Evolutionary conservation across 345 rosid genomes (phyloP), one percentile per base, ranked within the genome.

Genomic region (Murraya paniculata): DNA sequence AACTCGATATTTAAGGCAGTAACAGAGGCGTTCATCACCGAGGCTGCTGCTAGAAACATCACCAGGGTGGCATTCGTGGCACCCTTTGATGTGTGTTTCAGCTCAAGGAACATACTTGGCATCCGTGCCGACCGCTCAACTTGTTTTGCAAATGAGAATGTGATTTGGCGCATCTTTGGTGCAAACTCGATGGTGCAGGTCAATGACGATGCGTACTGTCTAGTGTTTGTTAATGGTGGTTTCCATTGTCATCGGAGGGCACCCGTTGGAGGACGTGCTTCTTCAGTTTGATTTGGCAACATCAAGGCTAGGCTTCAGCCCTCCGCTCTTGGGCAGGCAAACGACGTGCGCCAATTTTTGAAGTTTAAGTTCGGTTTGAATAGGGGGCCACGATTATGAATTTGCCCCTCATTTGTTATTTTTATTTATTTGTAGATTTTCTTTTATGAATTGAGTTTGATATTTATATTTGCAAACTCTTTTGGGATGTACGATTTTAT

Each of bases 221-320:
- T 90, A 19, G 98, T 92, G 21, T 89, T 91, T 19, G 85, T 93
- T 21, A 86, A 93, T 33, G 98, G 98, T 9, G 97, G 97, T 5
- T 18, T 88, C 97, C 3, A 73, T 93, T 4, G 89, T 92, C 9
- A 82, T 93, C 19, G 95, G 97, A 82, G 98, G 98, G 76, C 66
- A 28, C 33, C 98, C 90, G 75, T 38, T 89, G 82, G 89, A 90
- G 77, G 64, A 93, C 75, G 84, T 65, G 77, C 79, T 92, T 41
- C n/a, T 91, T 16, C 90, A 91, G 77, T 82, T 93, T 24, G 92
- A 93, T 85, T 83, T 87, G 78, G 91, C 91, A 1, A 58, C 73
- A 25, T 90, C 93, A 50, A 88, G 80, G 80, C 83, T 89, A 0
- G 98, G 98, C 3, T 93, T 93, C 79, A 84, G 92, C 77, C 86